These are phyloP conservation scores for Colletotrichum tabaci DNA, from an alignment of 2,329 filamentous ascomycete species.

Conservation along the genomic window DNA sequence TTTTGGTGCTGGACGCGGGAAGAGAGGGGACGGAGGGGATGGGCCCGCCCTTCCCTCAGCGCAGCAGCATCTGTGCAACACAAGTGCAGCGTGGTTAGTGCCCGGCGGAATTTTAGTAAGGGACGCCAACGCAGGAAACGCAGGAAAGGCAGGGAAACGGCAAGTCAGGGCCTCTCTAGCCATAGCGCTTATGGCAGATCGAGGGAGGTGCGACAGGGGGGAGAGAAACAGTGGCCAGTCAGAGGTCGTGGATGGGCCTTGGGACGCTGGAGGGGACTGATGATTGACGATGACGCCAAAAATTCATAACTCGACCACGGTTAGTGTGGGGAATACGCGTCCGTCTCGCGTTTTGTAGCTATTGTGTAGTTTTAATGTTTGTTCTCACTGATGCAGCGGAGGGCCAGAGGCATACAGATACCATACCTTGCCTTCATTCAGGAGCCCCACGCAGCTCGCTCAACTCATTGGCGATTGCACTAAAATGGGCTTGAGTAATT, in stretches of 20 bases:
- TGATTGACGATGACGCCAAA: constrained; percentile 36
- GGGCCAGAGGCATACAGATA: background rate
- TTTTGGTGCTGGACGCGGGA: constrained; percentile 9
- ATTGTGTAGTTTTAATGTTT: constrained; percentile 8
- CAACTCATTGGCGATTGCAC: background rate
- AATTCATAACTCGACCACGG: constrained; percentile 24
- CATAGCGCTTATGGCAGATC: constrained; percentile 40
- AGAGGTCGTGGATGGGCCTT: constrained; percentile 16
- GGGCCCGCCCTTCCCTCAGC: background rate
- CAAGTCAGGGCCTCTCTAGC: constrained; percentile 36
- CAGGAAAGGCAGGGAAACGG: constrained; percentile 16
- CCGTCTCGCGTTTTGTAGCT: constrained; percentile 33
- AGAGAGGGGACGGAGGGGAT: background rate
- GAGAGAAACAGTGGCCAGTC: constrained; percentile 9
- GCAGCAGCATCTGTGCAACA: constrained; percentile 12
- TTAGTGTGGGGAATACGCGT: constrained; percentile 34
- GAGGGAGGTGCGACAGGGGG: constrained; percentile 38
- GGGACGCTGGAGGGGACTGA: constrained; percentile 1
- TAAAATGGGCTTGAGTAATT: constrained; percentile 11
- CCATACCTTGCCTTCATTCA: background rate
- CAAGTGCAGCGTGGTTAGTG: background rate
- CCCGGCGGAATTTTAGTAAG: constrained; percentile 25
- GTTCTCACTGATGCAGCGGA: background rate
- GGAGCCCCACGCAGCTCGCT: constrained; percentile 17
- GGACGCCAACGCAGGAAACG: constrained; percentile 31